These are phyloP conservation scores for Chrysosporium keratinophilum DNA, from an alignment of 2,329 filamentous ascomycete genomes.

Conservation along the genomic window DNA sequence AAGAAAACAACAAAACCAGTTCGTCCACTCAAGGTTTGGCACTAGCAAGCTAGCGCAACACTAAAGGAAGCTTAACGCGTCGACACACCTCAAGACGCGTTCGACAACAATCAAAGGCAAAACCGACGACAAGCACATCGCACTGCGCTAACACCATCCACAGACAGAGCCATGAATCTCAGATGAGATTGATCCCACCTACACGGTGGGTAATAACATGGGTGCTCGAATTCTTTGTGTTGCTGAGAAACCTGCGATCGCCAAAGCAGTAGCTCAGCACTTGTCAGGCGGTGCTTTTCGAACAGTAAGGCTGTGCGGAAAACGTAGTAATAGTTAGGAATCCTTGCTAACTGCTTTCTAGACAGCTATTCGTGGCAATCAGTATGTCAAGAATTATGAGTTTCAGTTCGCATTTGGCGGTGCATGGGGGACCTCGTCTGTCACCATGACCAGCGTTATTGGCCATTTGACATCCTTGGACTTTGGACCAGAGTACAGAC, in stretches of 20 bases:
- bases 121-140: background rate
- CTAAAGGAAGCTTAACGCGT: constrained; percentile 14
- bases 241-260: constrained; percentile 86
- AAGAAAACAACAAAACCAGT: background rate
- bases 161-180: background rate
- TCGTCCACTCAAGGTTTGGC: background rate
- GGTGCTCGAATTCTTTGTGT: constrained; percentile 58
- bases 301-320: constrained; percentile 47
- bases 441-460: constrained; percentile 87
- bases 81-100: constrained; percentile 14
- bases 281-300: constrained; percentile 65
- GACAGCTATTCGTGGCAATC: constrained; percentile 56
- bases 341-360: constrained; percentile 28
- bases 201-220: constrained; percentile 23
- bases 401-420: constrained; percentile 81
- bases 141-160: background rate
- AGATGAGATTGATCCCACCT: constrained; percentile 10
- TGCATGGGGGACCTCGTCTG: constrained; percentile 68
- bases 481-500: constrained; percentile 62
- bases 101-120: background rate
- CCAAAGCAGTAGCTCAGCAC: constrained; percentile 85
- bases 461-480: constrained; percentile 78
- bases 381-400: constrained; percentile 86
- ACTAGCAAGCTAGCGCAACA: background rate
- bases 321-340: background rate